A percentile compares a stretch with the other conserved stretches of the same genome.
Evolutionary conservation across 192 early-diverging fungal species (phyloP).

Genomic region (Geranomyces michiganensis): DNA sequence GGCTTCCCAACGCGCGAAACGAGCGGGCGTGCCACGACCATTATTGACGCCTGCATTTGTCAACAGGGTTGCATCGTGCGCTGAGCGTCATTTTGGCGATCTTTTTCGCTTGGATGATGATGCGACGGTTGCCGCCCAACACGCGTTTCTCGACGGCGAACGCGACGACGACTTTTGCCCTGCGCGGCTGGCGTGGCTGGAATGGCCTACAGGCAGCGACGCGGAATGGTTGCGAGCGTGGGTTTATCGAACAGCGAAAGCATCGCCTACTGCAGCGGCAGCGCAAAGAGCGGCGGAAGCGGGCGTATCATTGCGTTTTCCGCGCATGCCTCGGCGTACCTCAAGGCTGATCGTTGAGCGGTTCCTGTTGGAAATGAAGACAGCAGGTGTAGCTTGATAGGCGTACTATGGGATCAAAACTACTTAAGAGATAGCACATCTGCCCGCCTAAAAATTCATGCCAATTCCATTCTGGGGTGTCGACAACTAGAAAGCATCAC

Average conservation of each 20-base stretch:
- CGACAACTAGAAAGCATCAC: no score
- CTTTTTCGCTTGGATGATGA: neutral
- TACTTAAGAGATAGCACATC: no score
- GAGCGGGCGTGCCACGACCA: neutral
- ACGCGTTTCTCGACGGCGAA: neutral
- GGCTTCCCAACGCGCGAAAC: neutral
- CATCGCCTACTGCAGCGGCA: neutral
- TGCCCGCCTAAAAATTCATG: no score
- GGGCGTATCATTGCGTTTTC: neutral
- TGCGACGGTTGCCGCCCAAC: neutral
- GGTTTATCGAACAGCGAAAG: neutral
- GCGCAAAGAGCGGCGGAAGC: neutral
- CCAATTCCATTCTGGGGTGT: no score
- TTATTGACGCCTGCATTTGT: constrained; percentile 9
- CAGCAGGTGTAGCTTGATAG: no score
- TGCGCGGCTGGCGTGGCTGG: constrained; percentile 6
- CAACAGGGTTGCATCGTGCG: neutral
- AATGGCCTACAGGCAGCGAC: neutral
- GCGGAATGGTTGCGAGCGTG: constrained; percentile 1
- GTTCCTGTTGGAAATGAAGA: no score
- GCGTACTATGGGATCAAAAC: no score
- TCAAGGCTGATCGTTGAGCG: no score
- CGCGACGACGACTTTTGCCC: neutral
- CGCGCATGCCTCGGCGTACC: neutral
- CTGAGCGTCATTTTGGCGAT: neutral